A percentile compares a stretch with the other conserved stretches of the same genome.
phyloP scores from a whole-genome alignment of 2,329 filamentous ascomycete genomes.

The Fusarium citri region DNA sequence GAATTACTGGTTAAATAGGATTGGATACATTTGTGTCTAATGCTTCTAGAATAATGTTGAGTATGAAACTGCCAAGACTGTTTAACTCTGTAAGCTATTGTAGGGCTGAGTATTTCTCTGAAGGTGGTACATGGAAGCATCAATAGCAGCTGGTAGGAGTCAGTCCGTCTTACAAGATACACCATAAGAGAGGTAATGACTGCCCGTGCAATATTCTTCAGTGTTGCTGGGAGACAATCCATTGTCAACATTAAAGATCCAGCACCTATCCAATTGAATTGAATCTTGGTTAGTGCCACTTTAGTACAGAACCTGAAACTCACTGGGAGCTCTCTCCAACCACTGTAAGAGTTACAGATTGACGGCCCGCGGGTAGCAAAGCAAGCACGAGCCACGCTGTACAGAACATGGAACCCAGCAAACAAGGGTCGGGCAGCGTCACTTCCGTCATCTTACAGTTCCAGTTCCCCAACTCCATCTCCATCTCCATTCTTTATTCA shows the following conservation, averaged over 20 bases:
- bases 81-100: background rate
- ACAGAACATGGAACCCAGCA: background rate
- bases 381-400: conserved; percentile 40
- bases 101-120: background rate
- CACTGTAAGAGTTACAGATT: conserved; percentile 21
- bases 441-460: conserved; percentile 28
- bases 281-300: background rate
- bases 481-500: conserved; percentile 6
- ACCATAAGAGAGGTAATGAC: background rate
- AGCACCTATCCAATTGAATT: background rate
- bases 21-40: background rate
- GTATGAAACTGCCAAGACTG: background rate
- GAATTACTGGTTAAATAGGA: background rate
- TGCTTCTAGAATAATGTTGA: background rate
- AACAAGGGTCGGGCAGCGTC: conserved; percentile 31
- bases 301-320: conserved; percentile 1
- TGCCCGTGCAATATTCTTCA: background rate
- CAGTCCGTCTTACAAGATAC: background rate
- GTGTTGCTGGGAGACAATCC: background rate
- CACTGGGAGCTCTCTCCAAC: conserved; percentile 10
- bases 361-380: conserved; percentile 3
- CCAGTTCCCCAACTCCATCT: background rate
- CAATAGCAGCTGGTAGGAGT: too few species aligned
- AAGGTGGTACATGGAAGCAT: background rate
- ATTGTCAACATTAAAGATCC: background rate